These are phyloP conservation scores for Xylaria sp. DNA, from an alignment of 2,329 filamentous ascomycete species.

Conservation along the genomic window DNA sequence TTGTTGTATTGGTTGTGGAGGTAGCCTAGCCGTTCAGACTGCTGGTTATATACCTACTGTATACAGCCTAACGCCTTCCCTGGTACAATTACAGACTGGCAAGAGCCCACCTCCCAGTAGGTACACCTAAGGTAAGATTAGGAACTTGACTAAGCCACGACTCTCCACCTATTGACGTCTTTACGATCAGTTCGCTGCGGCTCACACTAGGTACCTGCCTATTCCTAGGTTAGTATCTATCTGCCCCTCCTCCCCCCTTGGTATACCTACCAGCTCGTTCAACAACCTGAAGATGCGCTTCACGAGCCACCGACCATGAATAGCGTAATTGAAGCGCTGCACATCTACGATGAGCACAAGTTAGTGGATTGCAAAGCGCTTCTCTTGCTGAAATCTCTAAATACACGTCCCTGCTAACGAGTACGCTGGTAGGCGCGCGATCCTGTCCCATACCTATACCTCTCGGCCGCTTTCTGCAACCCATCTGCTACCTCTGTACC, in stretches of 20 bases:
- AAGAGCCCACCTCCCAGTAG: no score
- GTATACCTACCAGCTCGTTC: constrained; percentile 2
- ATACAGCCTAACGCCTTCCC: no score
- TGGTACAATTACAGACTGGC: no score
- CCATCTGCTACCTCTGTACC: constrained; percentile 85
- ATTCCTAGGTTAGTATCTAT: no score
- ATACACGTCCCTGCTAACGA: constrained; percentile 1
- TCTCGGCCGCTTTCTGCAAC: constrained; percentile 81
- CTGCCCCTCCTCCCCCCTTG: constrained; percentile 5
- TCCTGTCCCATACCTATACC: constrained; percentile 90
- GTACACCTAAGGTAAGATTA: no score
- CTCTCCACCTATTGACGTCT: no score
- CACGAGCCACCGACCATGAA: constrained; percentile 69
- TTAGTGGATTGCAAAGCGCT: constrained; percentile 55
- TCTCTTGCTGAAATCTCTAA: neutral
- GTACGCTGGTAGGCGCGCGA: constrained; percentile 71
- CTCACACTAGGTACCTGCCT: no score
- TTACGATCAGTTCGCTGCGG: no score
- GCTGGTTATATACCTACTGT: no score
- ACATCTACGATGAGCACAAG: constrained; percentile 98
- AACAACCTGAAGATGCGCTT: constrained; percentile 43
- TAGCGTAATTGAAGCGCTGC: constrained; percentile 91
- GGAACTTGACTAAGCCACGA: no score
- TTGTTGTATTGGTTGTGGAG: no score
- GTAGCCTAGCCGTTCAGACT: no score